Percentiles rank a stretch among this genome's conserved stretches.
Conservation (phyloP, 768 basidiomycete genomes). For the Agrocybe praecox region DNA sequence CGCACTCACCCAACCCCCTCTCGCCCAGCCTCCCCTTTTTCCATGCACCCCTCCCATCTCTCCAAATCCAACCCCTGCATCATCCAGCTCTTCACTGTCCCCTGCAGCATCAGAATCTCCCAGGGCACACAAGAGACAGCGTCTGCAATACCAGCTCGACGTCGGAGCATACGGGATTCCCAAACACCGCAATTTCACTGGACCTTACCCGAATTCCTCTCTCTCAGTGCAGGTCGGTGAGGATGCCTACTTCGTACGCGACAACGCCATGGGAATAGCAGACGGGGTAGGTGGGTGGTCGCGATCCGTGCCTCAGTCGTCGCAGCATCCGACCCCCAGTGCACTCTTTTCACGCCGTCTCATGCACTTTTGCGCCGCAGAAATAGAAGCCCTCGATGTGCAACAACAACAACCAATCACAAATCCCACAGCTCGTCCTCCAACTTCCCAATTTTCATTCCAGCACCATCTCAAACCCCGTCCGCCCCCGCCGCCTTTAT, state of each 20-base stretch:
- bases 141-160: constrained; percentile 52
- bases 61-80: constrained; percentile 29
- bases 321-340: constrained; percentile 32
- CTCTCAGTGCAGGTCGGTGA: constrained; percentile 86
- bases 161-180: constrained; percentile 88
- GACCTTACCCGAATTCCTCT: constrained; percentile 26
- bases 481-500: constrained; percentile 14
- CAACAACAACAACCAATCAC: neutral
- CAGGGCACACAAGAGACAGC: constrained; percentile 26
- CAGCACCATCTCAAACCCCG: constrained; percentile 27
- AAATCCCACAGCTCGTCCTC: constrained; percentile 11
- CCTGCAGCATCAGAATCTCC: constrained; percentile 26
- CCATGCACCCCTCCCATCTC: constrained; percentile 29
- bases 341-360: constrained; percentile 75
- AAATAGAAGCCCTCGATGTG: constrained; percentile 39
- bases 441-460: constrained; percentile 26
- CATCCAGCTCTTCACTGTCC: constrained; percentile 25
- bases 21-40: constrained; percentile 32
- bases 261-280: constrained; percentile 91
- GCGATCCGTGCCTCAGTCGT: constrained; percentile 24
- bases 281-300: constrained; percentile 97
- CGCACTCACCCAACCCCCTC: constrained; percentile 20
- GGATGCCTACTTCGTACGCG: constrained; percentile 84
- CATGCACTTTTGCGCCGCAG: constrained; percentile 83
- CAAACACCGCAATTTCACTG: constrained; percentile 44